These are phyloP conservation scores for Colletotrichum tamarilloi DNA, from an alignment of 2,329 filamentous ascomycete genomes.

Conservation along the genomic window DNA sequence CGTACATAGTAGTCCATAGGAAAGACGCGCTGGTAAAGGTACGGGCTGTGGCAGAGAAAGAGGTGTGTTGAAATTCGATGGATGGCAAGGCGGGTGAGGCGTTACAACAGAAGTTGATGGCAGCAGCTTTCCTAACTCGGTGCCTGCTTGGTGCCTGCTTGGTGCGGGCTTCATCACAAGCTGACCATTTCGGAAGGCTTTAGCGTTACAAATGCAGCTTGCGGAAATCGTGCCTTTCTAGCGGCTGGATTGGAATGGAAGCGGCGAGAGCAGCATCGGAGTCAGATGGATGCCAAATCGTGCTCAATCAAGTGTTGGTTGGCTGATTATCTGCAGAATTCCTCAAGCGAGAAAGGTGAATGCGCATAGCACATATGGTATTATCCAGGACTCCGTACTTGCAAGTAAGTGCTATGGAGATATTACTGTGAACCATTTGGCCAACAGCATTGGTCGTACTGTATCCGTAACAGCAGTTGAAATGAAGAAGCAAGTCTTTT, in stretches of 20 bases:
- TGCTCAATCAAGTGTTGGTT: neutral
- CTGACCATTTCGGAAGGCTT: neutral
- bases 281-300: neutral
- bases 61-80: neutral
- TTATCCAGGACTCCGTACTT: too few relatives aligned
- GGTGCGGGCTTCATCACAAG: constrained; percentile 4
- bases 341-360: neutral
- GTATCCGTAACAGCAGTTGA: constrained; percentile 26
- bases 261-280: neutral
- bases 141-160: neutral
- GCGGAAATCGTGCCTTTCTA: constrained; percentile 6
- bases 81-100: constrained; percentile 5
- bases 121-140: constrained; percentile 6
- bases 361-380: too few relatives aligned
- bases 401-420: neutral
- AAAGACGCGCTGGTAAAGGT: too few relatives aligned
- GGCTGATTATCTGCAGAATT: neutral
- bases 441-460: constrained; percentile 5
- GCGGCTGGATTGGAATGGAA: constrained; percentile 16
- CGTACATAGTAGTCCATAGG: too few relatives aligned
- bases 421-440: neutral
- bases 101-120: neutral
- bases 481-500: constrained; percentile 25
- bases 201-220: constrained; percentile 10
- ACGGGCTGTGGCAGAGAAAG: too few relatives aligned